Evolutionary conservation across 805 yeast genomes (phyloP).

Genomic region (Candida parachauliodes): DNA sequence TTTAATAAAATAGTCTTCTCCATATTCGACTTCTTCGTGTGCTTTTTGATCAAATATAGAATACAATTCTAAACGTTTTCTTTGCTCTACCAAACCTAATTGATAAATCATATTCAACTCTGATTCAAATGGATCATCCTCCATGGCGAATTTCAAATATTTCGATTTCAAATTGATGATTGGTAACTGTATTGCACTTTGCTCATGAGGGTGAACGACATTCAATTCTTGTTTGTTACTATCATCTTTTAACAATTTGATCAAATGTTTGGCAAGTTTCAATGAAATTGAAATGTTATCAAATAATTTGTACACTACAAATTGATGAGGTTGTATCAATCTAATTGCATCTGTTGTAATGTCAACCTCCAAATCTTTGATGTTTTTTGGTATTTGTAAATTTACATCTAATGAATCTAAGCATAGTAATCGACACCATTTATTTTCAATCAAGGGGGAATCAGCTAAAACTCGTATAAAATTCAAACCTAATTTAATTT

Average conservation of each 20-base stretch:
- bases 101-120: constrained; percentile 41
- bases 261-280: constrained; percentile 33
- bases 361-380: constrained; percentile 15
- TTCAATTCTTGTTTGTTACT: constrained; percentile 11
- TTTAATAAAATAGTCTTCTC: constrained; percentile 25
- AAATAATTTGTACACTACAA: constrained; percentile 35
- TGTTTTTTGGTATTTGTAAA: constrained; percentile 12
- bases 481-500: constrained; percentile 13
- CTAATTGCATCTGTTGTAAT: constrained; percentile 24
- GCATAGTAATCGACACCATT: constrained; percentile 49
- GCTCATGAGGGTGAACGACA: constrained; percentile 28
- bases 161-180: constrained; percentile 22
- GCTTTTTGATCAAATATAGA: constrained; percentile 18
- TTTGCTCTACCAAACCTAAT: constrained; percentile 37
- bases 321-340: constrained; percentile 35
- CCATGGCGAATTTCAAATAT: constrained; percentile 31
- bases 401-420: constrained; percentile 27
- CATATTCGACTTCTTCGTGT: constrained; percentile 11
- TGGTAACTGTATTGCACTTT: constrained; percentile 27
- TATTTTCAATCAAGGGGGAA: constrained; percentile 44
- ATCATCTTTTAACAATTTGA: constrained; percentile 20
- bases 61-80: constrained; percentile 31
- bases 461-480: constrained; percentile 46
- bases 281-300: constrained; percentile 34
- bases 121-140: constrained; percentile 43